Conservation (phyloP, 2,329 filamentous ascomycete species). For the Sporothrix brasiliensis region DNA sequence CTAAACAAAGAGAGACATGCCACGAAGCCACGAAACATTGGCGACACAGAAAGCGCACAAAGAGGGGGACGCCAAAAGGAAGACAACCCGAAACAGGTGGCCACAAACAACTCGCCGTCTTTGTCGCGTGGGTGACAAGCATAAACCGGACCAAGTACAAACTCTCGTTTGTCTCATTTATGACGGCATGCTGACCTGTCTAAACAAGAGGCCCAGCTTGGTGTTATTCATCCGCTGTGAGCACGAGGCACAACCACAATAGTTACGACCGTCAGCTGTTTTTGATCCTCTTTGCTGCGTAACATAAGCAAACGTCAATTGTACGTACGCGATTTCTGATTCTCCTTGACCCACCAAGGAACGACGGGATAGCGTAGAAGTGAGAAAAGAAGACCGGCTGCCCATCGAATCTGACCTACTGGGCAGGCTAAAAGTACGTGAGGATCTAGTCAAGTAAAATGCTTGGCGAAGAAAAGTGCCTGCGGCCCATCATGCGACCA, state of each 20-base stretch:
- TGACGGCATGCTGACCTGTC: not conserved
- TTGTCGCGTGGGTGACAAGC: conserved; percentile 24
- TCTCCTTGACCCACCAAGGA: not conserved
- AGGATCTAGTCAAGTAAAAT: not conserved
- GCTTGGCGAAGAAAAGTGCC: conserved; percentile 29
- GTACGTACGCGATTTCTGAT: not conserved
- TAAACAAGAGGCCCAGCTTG: not conserved
- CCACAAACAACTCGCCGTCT: not conserved
- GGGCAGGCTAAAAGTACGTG: conserved; percentile 13
- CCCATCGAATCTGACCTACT: not conserved
- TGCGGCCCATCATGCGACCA: conserved; percentile 35
- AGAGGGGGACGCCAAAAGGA: not conserved
- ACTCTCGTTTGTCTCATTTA: conserved; percentile 1
- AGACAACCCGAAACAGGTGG: not conserved
- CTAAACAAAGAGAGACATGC: not conserved
- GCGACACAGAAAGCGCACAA: not conserved
- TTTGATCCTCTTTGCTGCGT: not conserved
- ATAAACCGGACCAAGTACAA: conserved; percentile 12
- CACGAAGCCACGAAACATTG: not conserved
- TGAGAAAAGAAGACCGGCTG: not conserved
- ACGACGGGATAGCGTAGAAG: not conserved
- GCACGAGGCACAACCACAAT: not conserved
- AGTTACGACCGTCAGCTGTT: not conserved
- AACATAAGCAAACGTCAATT: not conserved
- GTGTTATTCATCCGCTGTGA: conserved; percentile 9